phyloP scores from a whole-genome alignment of 768 basidiomycete species.

The Auricularia cornea region DNA sequence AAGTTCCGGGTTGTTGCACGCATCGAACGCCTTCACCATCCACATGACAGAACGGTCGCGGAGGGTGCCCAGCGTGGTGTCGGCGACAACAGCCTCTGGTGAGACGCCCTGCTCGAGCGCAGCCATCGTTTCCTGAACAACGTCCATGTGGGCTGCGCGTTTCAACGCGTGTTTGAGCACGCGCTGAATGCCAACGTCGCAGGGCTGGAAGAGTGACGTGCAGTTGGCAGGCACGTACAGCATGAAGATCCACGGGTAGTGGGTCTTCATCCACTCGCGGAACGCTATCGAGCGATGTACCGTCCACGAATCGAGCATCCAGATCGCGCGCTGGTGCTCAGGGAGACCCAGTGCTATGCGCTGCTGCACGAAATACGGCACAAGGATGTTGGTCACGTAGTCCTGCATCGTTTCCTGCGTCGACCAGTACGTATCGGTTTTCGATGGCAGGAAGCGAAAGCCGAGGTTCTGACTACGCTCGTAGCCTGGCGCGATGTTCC shows the following conservation, averaged over 20 bases:
- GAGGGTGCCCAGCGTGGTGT: conserved; percentile 17
- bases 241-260: conserved; percentile 16
- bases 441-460: conserved; percentile 18
- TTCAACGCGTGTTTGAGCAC: conserved; percentile 28
- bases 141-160: conserved; percentile 24
- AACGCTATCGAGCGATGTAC: conserved; percentile 31
- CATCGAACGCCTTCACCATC: too few relatives aligned
- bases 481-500: conserved; percentile 7
- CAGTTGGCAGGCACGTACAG: too few relatives aligned
- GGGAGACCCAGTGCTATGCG: too few relatives aligned
- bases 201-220: conserved; percentile 23
- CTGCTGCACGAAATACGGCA: background rate
- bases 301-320: conserved; percentile 22
- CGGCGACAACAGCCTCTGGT: conserved; percentile 9
- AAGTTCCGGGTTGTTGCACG: too few relatives aligned
- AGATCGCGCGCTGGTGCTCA: conserved; percentile 11
- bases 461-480: conserved; percentile 15
- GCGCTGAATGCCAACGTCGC: conserved; percentile 29
- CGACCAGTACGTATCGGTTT: conserved; percentile 10
- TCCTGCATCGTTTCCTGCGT: background rate
- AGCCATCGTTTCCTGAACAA: conserved; percentile 22
- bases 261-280: conserved; percentile 21
- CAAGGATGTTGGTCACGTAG: background rate
- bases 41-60: conserved; percentile 20
- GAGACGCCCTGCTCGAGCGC: conserved; percentile 16